Base-by-base conservation (phyloP, 495 filamentous ascomycete species). In the Penicillium pancosmium region DNA sequence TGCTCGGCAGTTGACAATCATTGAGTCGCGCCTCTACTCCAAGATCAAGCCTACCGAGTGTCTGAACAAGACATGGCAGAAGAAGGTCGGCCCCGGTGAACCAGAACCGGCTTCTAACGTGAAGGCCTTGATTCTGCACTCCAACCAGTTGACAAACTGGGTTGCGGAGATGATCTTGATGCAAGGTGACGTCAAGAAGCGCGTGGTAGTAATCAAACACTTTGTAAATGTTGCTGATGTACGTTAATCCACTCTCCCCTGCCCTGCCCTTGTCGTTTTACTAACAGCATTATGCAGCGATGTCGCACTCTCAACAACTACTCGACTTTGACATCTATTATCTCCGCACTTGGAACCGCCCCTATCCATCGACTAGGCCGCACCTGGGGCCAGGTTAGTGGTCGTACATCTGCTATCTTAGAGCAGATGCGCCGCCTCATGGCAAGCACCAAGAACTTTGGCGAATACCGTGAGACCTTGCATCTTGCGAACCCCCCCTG, bases 121-220 rank as follows among this genome's bases (percentile, higher is more conserved):
- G 60, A 96, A 97, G 71, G 89, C 92, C 11, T 80, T 98, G 59
- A 98, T 98, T 74, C 81, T 98, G 44, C 94, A 98, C 71, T 97
- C 95, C 0, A 98, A 98, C 63, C 93, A 97, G 72, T 84, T 98
- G 73, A 98, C 94, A 18, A 98, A 98, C 72, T 98, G 95, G 95
- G 94, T 98, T 54, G 94, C 94, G n/a, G 93, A 98, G 72, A 98
- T 98, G 94, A 98, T 98, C 64, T 79, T 98, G 65, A 91, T 86
- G 3, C 95, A 98, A 71, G 80, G 84, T 34, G 94, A 98, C 70
- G 91, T 96, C 50, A 94, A 93, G 78, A 96, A 96, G 73, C 84
- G 94, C 59, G 94, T 98, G 27, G 88, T 95, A 18, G 95, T 98
- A 40, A 97, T 98, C 74, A 98, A 98, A 70, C 95, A 98, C 74